Percentiles rank a stretch among this genome's conserved stretches.
These are phyloP conservation scores for Petunia axillaris DNA, from an alignment of 257 asterid genomes.

Conservation along the genomic window DNA sequence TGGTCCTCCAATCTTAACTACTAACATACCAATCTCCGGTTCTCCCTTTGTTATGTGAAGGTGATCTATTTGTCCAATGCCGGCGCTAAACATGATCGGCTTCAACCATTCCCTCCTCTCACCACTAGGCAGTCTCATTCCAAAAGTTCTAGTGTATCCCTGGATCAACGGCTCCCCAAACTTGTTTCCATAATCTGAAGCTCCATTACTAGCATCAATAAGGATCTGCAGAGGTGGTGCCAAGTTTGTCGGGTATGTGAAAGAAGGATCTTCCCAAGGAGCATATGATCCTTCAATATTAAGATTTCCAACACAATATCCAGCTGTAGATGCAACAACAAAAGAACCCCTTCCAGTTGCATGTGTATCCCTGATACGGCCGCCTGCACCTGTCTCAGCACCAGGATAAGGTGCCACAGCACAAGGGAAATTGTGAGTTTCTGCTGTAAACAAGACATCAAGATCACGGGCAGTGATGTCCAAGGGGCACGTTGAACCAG, in stretches of 20 bases:
- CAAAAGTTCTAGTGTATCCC: conserved; percentile 90
- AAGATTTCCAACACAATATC: conserved; percentile 93
- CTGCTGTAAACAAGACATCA: conserved; percentile 88
- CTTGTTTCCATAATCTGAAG: conserved; percentile 94
- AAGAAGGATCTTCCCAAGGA: conserved; percentile 92
- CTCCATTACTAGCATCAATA: conserved; percentile 92
- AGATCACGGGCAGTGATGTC: conserved; percentile 54
- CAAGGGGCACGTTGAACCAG: conserved; percentile 73
- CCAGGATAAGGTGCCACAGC: conserved; percentile 99
- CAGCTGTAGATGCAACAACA: conserved; percentile 92
- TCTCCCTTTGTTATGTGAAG: conserved; percentile 77
- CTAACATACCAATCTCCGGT: conserved; percentile 93
- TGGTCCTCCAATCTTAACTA: conserved; percentile 96
- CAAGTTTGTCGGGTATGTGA: conserved; percentile 77
- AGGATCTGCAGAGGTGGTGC: conserved; percentile 88
- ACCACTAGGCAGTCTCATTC: conserved; percentile 87
- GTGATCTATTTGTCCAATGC: conserved; percentile 93
- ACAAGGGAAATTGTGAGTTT: conserved; percentile 96
- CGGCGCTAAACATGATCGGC: conserved; percentile 96
- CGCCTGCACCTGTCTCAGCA: conserved; percentile 98
- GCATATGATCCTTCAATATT: conserved; percentile 83
- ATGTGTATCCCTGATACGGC: conserved; percentile 93
- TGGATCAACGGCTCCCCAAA: conserved; percentile 95
- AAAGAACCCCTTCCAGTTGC: conserved; percentile 94
- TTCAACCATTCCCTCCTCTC: conserved; percentile 96